phyloP scores from a whole-genome alignment of 1,139 yeast genomes.

The Insectozyma bohioensis region DNA sequence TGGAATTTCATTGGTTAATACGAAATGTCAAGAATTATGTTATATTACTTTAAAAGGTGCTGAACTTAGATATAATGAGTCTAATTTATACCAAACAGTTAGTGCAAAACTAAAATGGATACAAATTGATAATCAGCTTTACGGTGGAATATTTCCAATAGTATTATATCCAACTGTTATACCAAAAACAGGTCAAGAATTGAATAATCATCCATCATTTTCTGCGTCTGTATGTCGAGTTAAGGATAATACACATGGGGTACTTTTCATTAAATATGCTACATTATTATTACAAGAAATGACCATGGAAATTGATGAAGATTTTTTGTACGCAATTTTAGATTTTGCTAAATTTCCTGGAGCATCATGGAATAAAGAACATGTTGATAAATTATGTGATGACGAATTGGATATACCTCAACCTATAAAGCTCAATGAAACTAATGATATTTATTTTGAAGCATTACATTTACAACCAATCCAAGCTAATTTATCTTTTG shows the following conservation, averaged over 20 bases:
- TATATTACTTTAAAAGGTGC: constrained; percentile 79
- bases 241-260: constrained; percentile 89
- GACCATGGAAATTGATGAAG: constrained; percentile 92
- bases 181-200: constrained; percentile 80
- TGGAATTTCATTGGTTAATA: constrained; percentile 81
- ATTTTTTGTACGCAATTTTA: constrained; percentile 77
- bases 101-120: constrained; percentile 89
- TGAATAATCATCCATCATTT: constrained; percentile 87
- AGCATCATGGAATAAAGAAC: constrained; percentile 60
- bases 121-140: constrained; percentile 89
- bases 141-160: constrained; percentile 87
- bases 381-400: constrained; percentile 60
- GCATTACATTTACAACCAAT: constrained; percentile 91
- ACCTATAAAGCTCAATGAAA: constrained; percentile 59
- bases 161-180: constrained; percentile 88
- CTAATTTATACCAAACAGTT: constrained; percentile 78
- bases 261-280: constrained; percentile 85
- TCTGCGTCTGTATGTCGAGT: constrained; percentile 82
- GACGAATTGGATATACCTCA: constrained; percentile 65
- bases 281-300: constrained; percentile 86
- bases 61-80: constrained; percentile 78
- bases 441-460: constrained; percentile 85
- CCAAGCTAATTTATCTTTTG: constrained; percentile 85
- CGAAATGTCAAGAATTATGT: constrained; percentile 71
- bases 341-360: constrained; percentile 77